Evolutionary conservation across 202 grass and related monocot species (phyloP).

Genomic region (Zoysia matrella): DNA sequence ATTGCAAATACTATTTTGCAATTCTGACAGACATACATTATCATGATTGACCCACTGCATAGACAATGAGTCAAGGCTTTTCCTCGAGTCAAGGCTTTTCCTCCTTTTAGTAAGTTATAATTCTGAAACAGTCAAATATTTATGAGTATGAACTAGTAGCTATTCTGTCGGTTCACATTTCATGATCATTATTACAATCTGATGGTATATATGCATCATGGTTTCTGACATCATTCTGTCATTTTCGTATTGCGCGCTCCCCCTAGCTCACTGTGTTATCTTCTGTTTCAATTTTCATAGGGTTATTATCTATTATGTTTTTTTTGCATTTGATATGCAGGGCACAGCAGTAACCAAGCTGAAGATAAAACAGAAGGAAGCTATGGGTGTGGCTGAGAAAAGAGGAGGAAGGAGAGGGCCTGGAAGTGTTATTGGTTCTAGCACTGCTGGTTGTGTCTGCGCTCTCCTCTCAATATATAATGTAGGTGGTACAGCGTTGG

Average conservation of each 20-base stretch:
- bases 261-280: conserved; percentile 3
- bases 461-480: too few relatives aligned
- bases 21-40: not conserved
- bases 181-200: not conserved
- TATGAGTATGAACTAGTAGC: not conserved
- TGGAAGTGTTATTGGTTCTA: too few relatives aligned
- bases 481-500: too few relatives aligned
- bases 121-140: conserved; percentile 2
- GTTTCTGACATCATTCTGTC: not conserved
- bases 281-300: not conserved
- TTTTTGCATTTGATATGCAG: conserved; percentile 57
- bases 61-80: not conserved
- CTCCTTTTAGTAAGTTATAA: not conserved
- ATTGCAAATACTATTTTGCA: not conserved
- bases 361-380: conserved; percentile 94
- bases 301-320: conserved; percentile 22
- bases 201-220: not conserved
- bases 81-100: not conserved
- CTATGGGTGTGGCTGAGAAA: conserved; percentile 85
- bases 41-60: not conserved
- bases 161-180: not conserved
- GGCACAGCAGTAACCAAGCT: conserved; percentile 82
- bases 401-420: conserved; percentile 78
- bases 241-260: not conserved
- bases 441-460: too few relatives aligned